A percentile compares a stretch with the other conserved stretches of the same genome.
Conservation (phyloP, 1,284 basidiomycete genomes). For the Sporisorium scitamineum region DNA sequence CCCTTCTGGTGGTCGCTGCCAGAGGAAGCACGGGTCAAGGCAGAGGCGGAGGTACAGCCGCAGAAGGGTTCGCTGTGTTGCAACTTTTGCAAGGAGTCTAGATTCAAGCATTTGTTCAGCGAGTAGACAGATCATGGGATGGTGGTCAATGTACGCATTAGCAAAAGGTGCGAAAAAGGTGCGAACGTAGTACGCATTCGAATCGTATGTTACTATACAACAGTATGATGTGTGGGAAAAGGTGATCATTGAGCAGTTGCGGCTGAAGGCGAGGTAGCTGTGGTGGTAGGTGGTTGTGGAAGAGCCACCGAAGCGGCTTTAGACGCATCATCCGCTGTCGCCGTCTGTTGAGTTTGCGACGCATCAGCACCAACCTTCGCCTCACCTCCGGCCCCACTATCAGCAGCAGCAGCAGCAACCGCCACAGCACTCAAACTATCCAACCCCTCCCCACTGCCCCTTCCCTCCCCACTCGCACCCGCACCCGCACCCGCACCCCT, state of each 20-base stretch:
- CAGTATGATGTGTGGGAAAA: too few relatives aligned
- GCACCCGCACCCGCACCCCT: not conserved
- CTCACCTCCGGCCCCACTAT: not conserved
- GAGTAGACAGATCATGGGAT: not conserved
- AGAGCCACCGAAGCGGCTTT: not conserved
- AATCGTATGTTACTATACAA: not conserved
- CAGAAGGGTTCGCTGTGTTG: conserved; percentile 21
- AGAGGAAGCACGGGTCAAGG: not conserved
- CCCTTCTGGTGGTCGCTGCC: conserved; percentile 49
- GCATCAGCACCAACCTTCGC: not conserved
- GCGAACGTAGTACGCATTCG: not conserved
- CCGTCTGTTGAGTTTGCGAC: not conserved
- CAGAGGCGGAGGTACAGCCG: not conserved
- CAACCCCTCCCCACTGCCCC: conserved; percentile 39
- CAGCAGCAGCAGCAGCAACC: conserved; percentile 42
- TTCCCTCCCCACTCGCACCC: too few relatives aligned
- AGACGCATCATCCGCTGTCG: not conserved
- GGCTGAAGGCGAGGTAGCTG: not conserved
- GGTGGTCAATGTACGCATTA: not conserved
- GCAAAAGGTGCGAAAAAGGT: not conserved
- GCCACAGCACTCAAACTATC: conserved; percentile 59
- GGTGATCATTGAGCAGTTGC: not conserved
- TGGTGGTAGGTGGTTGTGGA: not conserved
- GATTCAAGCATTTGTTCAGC: conserved; percentile 6
- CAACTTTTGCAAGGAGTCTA: conserved; percentile 43